Conservation (phyloP, 495 filamentous ascomycete genomes). For the Echria macrotheca region DNA sequence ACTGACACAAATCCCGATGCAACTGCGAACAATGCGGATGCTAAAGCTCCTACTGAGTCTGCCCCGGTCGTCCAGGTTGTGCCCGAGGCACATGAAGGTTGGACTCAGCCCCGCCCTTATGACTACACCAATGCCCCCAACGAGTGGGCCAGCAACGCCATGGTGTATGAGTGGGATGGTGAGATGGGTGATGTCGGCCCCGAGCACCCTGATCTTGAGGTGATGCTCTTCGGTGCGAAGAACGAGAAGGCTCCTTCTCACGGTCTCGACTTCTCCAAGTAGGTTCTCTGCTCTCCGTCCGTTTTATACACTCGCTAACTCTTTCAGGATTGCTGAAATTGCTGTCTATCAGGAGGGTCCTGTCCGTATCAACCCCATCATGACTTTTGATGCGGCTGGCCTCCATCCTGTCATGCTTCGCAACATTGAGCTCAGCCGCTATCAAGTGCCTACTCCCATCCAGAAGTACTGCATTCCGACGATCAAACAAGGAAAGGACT, state of each 20-base stretch:
- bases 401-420: conserved; percentile 77
- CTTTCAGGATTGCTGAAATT: conserved; percentile 48
- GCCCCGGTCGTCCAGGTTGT: conserved; percentile 13
- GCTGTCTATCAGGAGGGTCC: conserved; percentile 56
- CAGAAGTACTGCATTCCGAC: conserved; percentile 80
- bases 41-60: not conserved
- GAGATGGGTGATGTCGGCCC: conserved; percentile 85
- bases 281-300: conserved; percentile 15
- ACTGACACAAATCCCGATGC: not conserved
- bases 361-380: conserved; percentile 48
- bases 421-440: conserved; percentile 66
- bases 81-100: conserved; percentile 32
- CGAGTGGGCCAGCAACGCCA: conserved; percentile 44
- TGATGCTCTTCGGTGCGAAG: conserved; percentile 59
- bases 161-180: conserved; percentile 77
- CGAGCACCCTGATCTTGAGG: conserved; percentile 58
- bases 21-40: not conserved
- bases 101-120: conserved; percentile 48
- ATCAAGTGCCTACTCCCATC: conserved; percentile 69
- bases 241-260: conserved; percentile 26
- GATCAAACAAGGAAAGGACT: conserved; percentile 63
- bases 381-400: conserved; percentile 66
- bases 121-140: conserved; percentile 29
- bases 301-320: conserved; percentile 19
- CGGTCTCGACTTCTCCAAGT: conserved; percentile 46